phyloP scores from a whole-genome alignment of 345 rosid genomes.

The Cardamine resedifolia region DNA sequence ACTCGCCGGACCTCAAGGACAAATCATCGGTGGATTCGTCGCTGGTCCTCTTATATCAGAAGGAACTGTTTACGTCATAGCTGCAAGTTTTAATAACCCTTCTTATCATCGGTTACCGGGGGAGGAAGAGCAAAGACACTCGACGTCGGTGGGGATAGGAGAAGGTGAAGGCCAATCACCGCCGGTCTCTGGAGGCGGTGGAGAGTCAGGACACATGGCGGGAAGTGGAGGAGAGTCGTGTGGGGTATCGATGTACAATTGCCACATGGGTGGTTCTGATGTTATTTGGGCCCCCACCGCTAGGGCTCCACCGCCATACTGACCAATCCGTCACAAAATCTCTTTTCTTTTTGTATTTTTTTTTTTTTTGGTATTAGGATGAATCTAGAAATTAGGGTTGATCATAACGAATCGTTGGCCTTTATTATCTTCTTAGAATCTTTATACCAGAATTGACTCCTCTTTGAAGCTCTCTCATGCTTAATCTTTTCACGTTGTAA shows the following conservation, averaged over 20 bases:
- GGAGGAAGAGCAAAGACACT: conserved; percentile 47
- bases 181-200: conserved; percentile 54
- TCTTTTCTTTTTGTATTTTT: background rate
- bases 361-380: background rate
- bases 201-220: conserved; percentile 51
- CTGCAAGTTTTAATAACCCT: conserved; percentile 76
- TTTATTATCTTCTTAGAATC: background rate
- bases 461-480: background rate
- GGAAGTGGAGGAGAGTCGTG: conserved; percentile 50
- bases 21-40: conserved; percentile 85
- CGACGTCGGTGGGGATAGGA: conserved; percentile 48
- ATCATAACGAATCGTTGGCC: background rate
- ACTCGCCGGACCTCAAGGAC: conserved; percentile 91
- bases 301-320: conserved; percentile 59
- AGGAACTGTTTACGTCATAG: conserved; percentile 67
- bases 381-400: conserved; percentile 13
- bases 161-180: conserved; percentile 59
- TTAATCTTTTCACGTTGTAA: background rate
- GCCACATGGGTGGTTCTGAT: conserved; percentile 62
- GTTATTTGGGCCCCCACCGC: conserved; percentile 79
- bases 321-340: conserved; percentile 23
- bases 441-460: background rate
- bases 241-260: conserved; percentile 61
- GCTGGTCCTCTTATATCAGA: conserved; percentile 72
- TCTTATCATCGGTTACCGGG: conserved; percentile 57